Conservation (phyloP, 116 monocot species). For the Zostera marina region DNA sequence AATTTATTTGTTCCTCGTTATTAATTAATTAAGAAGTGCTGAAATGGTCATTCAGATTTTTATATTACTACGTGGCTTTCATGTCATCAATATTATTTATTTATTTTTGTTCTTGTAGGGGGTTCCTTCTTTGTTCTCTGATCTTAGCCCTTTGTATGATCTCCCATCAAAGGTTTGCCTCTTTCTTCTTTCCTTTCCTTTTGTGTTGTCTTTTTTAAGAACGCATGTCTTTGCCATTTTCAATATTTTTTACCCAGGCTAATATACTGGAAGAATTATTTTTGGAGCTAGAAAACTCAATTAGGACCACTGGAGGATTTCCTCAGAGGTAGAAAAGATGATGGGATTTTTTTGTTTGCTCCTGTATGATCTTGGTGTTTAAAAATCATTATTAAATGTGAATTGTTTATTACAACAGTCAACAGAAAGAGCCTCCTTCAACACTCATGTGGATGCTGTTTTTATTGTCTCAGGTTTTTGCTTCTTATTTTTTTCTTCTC, state of each 20-base stretch:
- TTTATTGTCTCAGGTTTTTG: constrained; percentile 69
- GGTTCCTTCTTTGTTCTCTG: constrained; percentile 93
- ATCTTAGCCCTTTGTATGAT: constrained; percentile 80
- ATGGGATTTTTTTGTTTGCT: not conserved
- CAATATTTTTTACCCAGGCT: constrained; percentile 27
- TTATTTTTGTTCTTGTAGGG: constrained; percentile 27
- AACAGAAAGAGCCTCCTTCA: constrained; percentile 80
- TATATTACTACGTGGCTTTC: not conserved
- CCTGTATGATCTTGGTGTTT: no score
- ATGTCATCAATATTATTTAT: not conserved
- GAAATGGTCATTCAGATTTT: not conserved
- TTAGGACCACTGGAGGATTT: constrained; percentile 60
- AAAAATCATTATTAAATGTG: not conserved
- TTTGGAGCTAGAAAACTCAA: constrained; percentile 57
- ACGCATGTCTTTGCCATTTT: not conserved
- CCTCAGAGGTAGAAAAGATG: constrained; percentile 43
- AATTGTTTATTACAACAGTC: constrained; percentile 19
- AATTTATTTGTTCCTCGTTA: no score
- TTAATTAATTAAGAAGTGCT: not conserved
- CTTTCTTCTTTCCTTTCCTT: not conserved
- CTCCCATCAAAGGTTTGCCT: constrained; percentile 56
- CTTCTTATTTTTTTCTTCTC: constrained; percentile 3
- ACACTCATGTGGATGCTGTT: constrained; percentile 86
- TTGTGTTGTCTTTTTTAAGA: not conserved
- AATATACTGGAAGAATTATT: constrained; percentile 66